Evolutionary conservation across 768 basidiomycete species (phyloP).

Genomic region (Dentipellis sp.): DNA sequence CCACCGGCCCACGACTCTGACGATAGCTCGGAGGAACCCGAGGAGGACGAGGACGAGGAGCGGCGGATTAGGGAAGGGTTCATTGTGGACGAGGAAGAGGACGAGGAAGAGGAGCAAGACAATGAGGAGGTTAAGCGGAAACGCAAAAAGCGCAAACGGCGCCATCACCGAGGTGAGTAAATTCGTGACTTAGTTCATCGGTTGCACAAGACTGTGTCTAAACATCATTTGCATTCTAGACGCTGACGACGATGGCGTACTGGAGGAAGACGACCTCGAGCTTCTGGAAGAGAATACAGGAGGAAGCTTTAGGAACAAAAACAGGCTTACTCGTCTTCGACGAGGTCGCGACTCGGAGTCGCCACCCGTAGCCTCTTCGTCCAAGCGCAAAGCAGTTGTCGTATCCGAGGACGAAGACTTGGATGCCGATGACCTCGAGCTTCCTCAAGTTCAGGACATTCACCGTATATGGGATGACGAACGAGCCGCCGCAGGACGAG

Average conservation of each 20-base stretch:
- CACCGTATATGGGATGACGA: slow-evolving; percentile 86
- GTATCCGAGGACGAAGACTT: slow-evolving; percentile 77
- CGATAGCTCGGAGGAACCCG: slow-evolving; percentile 84
- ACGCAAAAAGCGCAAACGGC: slow-evolving; percentile 59
- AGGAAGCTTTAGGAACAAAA: slow-evolving; percentile 48
- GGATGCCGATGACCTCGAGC: slow-evolving; percentile 40
- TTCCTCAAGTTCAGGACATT: slow-evolving; percentile 46
- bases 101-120: slow-evolving; percentile 66
- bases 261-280: slow-evolving; percentile 88
- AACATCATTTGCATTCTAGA: slow-evolving; percentile 22
- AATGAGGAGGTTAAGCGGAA: slow-evolving; percentile 45
- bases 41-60: slow-evolving; percentile 87
- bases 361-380: slow-evolving; percentile 51
- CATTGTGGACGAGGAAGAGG: slow-evolving; percentile 82
- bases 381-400: slow-evolving; percentile 47
- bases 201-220: slow-evolving; percentile 4
- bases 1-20: slow-evolving; percentile 48
- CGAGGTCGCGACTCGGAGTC: slow-evolving; percentile 69
- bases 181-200: slow-evolving; percentile 1
- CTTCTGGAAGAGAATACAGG: slow-evolving; percentile 81
- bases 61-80: slow-evolving; percentile 78
- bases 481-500: slow-evolving; percentile 31
- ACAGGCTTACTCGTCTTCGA: slow-evolving; percentile 65
- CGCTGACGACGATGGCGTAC: slow-evolving; percentile 47
- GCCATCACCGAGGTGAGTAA: slow-evolving; percentile 43